phyloP scores from a whole-genome alignment of 2,329 filamentous ascomycete species.

The Ascochyta pisi region DNA sequence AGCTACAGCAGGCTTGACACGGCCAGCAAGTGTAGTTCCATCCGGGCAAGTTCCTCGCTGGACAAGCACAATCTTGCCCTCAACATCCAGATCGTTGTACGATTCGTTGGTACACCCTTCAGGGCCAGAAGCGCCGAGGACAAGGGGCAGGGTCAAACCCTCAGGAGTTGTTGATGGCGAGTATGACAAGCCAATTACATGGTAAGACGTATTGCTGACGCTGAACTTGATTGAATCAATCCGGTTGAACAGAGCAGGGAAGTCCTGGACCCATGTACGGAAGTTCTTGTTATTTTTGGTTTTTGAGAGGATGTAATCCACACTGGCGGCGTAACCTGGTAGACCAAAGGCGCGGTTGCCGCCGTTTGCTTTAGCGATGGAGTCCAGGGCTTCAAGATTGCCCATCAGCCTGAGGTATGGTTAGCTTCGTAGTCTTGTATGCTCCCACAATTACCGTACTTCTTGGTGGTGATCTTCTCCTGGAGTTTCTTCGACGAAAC shows the following conservation, averaged over 20 bases:
- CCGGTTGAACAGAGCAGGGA: slow-evolving; percentile 54
- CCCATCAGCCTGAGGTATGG: slow-evolving; percentile 56
- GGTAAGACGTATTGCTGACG: slow-evolving; percentile 46
- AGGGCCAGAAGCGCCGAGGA: slow-evolving; percentile 50
- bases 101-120: slow-evolving; percentile 51
- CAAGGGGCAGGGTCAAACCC: slow-evolving; percentile 52
- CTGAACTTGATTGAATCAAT: slow-evolving; percentile 53
- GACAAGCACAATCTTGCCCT: slow-evolving; percentile 52
- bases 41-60: slow-evolving; percentile 52
- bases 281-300: slow-evolving; percentile 51
- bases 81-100: slow-evolving; percentile 50
- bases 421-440: not conserved
- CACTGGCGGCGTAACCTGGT: slow-evolving; percentile 65
- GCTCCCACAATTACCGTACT: slow-evolving; percentile 29
- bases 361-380: slow-evolving; percentile 62
- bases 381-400: slow-evolving; percentile 62
- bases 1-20: slow-evolving; percentile 50
- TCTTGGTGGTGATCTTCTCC: slow-evolving; percentile 49
- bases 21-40: slow-evolving; percentile 51
- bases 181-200: slow-evolving; percentile 55
- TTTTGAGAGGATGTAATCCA: slow-evolving; percentile 63
- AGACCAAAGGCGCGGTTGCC: slow-evolving; percentile 67
- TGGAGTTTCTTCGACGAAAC: slow-evolving; percentile 52
- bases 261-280: slow-evolving; percentile 58
- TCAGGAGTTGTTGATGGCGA: slow-evolving; percentile 57